Conservation (phyloP, 2,329 filamentous ascomycete species). For the Monosporascus cannonballus region DNA sequence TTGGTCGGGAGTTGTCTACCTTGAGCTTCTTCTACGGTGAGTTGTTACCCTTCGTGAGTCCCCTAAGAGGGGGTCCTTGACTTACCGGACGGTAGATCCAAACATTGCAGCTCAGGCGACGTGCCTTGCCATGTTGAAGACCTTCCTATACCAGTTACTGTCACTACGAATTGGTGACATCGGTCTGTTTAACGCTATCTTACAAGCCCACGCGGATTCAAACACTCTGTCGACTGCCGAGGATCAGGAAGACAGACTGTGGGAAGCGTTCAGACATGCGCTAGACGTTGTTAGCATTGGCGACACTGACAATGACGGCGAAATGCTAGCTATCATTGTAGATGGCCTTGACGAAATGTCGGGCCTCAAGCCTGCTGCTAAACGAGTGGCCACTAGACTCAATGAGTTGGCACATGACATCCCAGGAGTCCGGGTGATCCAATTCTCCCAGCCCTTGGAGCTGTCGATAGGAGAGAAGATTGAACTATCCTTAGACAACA, state of each 20-base stretch:
- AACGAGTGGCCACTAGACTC: background rate
- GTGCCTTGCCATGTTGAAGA: background rate
- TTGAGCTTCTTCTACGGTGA: background rate
- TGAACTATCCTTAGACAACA: background rate
- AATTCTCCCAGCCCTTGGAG: background rate
- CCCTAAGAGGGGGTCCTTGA: background rate
- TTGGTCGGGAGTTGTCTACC: background rate
- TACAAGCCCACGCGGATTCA: background rate
- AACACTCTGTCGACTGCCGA: background rate
- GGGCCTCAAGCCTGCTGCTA: background rate
- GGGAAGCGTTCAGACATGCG: background rate
- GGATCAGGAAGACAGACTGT: background rate
- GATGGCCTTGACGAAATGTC: background rate
- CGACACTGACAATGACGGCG: background rate
- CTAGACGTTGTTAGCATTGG: background rate
- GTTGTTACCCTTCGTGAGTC: background rate
- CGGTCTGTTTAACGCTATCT: background rate
- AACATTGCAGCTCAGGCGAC: background rate
- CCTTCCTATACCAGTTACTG: background rate
- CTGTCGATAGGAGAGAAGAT: background rate
- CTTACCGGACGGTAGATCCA: background rate
- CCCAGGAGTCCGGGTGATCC: background rate
- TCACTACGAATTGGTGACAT: background rate
- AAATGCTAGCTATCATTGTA: background rate
- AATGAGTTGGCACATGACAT: background rate